Evolutionary conservation across 2,329 filamentous ascomycete genomes (phyloP).

Genomic region (Rhytidhysteron rufulum): DNA sequence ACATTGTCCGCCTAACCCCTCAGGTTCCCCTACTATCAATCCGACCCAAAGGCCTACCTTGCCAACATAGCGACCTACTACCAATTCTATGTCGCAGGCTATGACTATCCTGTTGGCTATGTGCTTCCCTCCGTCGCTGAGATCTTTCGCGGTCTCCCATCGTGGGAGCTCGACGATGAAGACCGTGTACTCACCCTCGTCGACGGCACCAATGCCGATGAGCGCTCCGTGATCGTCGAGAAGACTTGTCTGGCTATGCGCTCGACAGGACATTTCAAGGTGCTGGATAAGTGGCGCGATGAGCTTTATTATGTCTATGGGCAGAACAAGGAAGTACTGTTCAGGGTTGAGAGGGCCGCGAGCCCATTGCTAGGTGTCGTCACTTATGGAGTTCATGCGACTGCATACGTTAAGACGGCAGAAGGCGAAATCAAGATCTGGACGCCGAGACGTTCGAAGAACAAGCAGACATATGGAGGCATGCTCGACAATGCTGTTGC

Average conservation of each 20-base stretch:
- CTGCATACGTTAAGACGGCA: slow-evolving; percentile 30
- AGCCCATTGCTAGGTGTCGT: slow-evolving; percentile 42
- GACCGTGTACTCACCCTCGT: slow-evolving; percentile 63
- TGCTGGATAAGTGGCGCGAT: slow-evolving; percentile 53
- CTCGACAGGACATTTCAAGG: slow-evolving; percentile 64
- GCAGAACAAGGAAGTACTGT: slow-evolving; percentile 33
- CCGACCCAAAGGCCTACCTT: slow-evolving; percentile 54
- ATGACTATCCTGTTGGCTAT: slow-evolving; percentile 59
- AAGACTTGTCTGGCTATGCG: slow-evolving; percentile 65
- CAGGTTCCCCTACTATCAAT: slow-evolving; percentile 75
- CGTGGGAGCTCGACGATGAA: slow-evolving; percentile 58
- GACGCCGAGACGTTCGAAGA: slow-evolving; percentile 71
- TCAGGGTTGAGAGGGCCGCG: slow-evolving; percentile 41
- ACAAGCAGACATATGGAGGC: slow-evolving; percentile 83
- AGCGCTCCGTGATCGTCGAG: slow-evolving; percentile 57
- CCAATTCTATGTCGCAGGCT: slow-evolving; percentile 64
- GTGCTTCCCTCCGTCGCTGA: slow-evolving; percentile 60
- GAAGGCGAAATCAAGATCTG: slow-evolving; percentile 70
- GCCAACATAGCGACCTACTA: slow-evolving; percentile 54
- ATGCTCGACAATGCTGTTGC: slow-evolving; percentile 96
- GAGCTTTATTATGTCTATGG: slow-evolving; percentile 43
- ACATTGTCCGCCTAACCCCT: no score
- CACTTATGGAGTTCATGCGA: slow-evolving; percentile 42
- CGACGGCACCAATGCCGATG: slow-evolving; percentile 54
- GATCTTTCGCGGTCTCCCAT: slow-evolving; percentile 52